phyloP scores from a whole-genome alignment of 2,329 filamentous ascomycete genomes.

The Microcyclospora pomicola region DNA sequence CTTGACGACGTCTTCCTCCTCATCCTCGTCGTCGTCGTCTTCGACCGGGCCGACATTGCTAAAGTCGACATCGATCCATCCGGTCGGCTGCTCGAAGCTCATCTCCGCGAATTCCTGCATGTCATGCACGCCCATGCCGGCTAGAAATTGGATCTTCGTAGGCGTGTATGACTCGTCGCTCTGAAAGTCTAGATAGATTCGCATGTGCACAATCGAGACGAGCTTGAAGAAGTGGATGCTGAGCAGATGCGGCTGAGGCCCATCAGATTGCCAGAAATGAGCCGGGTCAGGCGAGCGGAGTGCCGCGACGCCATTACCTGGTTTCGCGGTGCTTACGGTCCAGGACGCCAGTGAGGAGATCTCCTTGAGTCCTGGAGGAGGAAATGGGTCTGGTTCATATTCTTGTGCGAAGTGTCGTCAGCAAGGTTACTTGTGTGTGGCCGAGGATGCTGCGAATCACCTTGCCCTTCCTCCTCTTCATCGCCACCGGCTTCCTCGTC shows the following conservation, averaged over 20 bases:
- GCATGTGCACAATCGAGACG: constrained; percentile 61
- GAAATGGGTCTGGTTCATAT: constrained; percentile 30
- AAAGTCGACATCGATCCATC: constrained; percentile 80
- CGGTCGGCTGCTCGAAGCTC: constrained; percentile 62
- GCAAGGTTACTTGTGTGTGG: background rate
- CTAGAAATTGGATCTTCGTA: constrained; percentile 77
- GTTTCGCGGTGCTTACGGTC: constrained; percentile 70
- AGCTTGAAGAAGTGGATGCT: constrained; percentile 79
- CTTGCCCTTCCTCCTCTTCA: constrained; percentile 1
- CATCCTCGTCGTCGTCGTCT: constrained; percentile 15
- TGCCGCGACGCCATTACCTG: constrained; percentile 63
- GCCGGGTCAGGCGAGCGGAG: constrained; percentile 59
- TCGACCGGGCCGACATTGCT: constrained; percentile 41
- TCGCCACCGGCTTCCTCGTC: constrained; percentile 39
- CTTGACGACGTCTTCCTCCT: constrained; percentile 20
- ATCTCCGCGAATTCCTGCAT: constrained; percentile 77
- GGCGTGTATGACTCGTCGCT: constrained; percentile 95
- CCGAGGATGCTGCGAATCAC: background rate
- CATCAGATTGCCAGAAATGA: constrained; percentile 76
- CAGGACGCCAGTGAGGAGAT: constrained; percentile 74
- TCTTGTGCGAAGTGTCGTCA: constrained; percentile 4
- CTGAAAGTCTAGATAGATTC: constrained; percentile 81
- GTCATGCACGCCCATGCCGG: constrained; percentile 83
- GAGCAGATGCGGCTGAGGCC: constrained; percentile 67
- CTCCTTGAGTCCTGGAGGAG: constrained; percentile 50